Evolutionary conservation across 805 yeast species (phyloP).

Genomic region (Blastobotrys muscicola): DNA sequence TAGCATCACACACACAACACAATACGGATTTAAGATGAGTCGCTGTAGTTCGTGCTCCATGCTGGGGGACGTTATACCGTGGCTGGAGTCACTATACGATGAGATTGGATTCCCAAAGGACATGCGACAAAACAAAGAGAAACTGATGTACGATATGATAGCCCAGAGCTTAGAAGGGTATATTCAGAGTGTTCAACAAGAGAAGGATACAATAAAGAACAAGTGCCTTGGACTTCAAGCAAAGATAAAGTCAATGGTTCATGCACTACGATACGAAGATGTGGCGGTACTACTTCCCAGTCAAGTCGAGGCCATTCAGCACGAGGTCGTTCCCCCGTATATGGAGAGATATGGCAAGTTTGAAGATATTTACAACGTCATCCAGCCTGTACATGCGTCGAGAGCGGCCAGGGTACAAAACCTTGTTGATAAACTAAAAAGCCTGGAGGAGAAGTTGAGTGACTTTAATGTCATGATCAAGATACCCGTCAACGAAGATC

Average conservation of each 20-base stretch:
- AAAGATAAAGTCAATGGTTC: conserved; percentile 16
- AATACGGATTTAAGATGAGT: no score
- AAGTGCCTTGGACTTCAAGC: conserved; percentile 17
- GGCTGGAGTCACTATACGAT: conserved; percentile 4
- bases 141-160: conserved; percentile 19
- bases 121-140: conserved; percentile 21
- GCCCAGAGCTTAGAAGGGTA: conserved; percentile 23
- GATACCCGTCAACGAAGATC: conserved; percentile 13
- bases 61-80: no score
- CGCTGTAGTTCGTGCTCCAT: no score
- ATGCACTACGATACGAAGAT: conserved; percentile 15
- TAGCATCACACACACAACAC: no score
- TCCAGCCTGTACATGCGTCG: conserved; percentile 16
- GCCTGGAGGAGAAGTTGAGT: conserved; percentile 15
- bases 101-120: conserved; percentile 15
- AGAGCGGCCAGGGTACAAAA: conserved; percentile 13
- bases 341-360: conserved; percentile 9
- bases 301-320: conserved; percentile 8
- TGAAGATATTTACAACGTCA: conserved; percentile 8
- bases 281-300: conserved; percentile 6
- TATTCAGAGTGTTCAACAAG: conserved; percentile 19
- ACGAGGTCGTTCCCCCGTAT: conserved; percentile 19
- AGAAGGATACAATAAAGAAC: conserved; percentile 17
- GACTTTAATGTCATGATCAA: conserved; percentile 14
- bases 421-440: conserved; percentile 12